Evolutionary conservation across 208 protist genomes (phyloP), one percentile per base, ranked within the genome.

Genomic region (Novymonas esmeraldas): DNA sequence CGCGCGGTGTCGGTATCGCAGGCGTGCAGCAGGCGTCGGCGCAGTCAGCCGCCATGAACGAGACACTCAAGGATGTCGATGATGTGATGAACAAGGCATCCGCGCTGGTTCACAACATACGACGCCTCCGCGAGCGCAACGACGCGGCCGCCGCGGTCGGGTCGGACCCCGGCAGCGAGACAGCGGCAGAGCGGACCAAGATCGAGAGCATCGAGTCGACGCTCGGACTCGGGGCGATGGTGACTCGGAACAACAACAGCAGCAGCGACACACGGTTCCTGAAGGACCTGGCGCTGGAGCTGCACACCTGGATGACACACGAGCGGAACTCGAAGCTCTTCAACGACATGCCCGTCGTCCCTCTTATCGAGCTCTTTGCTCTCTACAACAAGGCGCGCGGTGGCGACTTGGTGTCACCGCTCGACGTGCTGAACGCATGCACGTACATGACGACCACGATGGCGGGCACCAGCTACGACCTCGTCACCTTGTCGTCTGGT

Each of bases 151-250:
- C 58, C 10, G 59, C 63, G 2, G 64, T 58, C 10, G 76, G 76
- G 9, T 64, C 49, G 38, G 59, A 64, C 13, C 18, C 73, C 0
- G 73, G 63, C 10, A 74, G 56, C n/a, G 73, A 72, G 20, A 73
- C 58, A 5, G 73, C 60, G 0, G 70, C 58, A 14, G 84, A 90
- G 44, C 46, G 56, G 14, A 79, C 48, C 1, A 75, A 76, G 34
- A 82, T 95, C 57, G 84, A 95, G 48, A 93, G 89, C 64, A 93
- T 95, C 61, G 89, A 95, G 70, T 81, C 84, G 7, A 95, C 89
- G 34, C 78, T 95, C 14, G 89, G 89, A 5, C 67, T 95, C 9
- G 86, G 89, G 2, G 69, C 75, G 26, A 77, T 92, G 66, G 84
- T 92, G 39, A 73, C 76, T 16, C 51, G 58, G 34, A 54, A 58